Base-by-base conservation (phyloP, 371 early-diverging fungal genomes). In the Mortierella sp. region DNA sequence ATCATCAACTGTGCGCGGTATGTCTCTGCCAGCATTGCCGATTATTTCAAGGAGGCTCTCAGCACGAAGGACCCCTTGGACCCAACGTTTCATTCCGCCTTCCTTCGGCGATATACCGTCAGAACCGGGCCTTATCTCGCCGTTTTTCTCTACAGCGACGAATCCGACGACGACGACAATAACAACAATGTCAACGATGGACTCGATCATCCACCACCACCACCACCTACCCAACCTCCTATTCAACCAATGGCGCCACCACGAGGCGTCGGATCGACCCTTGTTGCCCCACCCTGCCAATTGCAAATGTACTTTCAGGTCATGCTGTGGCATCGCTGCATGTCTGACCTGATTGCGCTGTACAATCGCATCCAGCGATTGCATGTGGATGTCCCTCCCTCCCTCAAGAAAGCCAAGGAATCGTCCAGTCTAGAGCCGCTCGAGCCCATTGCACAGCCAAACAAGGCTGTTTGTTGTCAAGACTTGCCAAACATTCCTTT, bases 1-100 rank as follows among this genome's bases (percentile, higher is more conserved):
- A 77, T 81, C 71, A 81, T 81, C 71, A 81, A 81, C 47, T 81
- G 82, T 37, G 82, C 82, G 4, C 77, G 82, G 8, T 82, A 82
- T 53, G 78, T 82, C 61, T 77, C 82, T 63, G 78, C 82, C 19
- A 74, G 71, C 47, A 74, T 82, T 24, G 78, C 74, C 24, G 69
- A 74, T 2, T 48, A 64, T 45, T 71, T 71, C 39, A 43, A 34
- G 26, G 55, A 64, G 22, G 65, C 78, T 16, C 63, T 68, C 40
- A 37, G 44, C n/a, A 63, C 40, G 14, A 70, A 47, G 45, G 73
- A 68, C 10, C 71, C 75, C 19, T 41, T 39, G 39, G 45, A 77
- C 13, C 66, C 53, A 19, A 47, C 13, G 16, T 71, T 77, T 37
- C 71, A 74, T 55, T 39, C 61, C 7, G 16, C 22, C n/a, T 77